Evolutionary conservation across 345 rosid genomes (phyloP), one percentile per base, ranked within the genome.

Genomic region (Citrus glauca): DNA sequence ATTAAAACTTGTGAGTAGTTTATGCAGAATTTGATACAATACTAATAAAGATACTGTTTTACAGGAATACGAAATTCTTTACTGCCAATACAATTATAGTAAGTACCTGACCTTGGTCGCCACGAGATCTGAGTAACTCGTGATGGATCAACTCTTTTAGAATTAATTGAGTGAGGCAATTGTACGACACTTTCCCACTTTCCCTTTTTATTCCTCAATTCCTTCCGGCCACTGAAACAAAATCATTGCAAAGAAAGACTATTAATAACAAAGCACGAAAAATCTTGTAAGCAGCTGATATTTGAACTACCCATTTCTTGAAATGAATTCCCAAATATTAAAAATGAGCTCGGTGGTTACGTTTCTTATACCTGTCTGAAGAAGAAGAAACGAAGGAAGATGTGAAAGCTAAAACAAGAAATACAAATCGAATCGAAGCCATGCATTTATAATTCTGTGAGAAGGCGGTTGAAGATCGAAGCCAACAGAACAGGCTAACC

Each of bases 51-150:
- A 77, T 17, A 19, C 27, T 2, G 4, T 61, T 60, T 57, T 10
- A 59, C 14, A 59, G 65, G 30, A 32, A 24, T 7, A 72, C 22
- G 1, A 37, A 38, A 7, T 73, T 53, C 60, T 61, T 42, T 17
- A 4, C 76, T 61, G 27, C 28, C 28, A 19, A 22, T 53, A 48
- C 17, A 45, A 28, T 20, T 20, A 1, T 65, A 33, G 27, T 11
- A 85, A 80, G 84, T 89, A 95, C 96, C 95, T 91, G 95, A 93
- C 99, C 99, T 95, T 88, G 98, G 99, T 82, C 63, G 90, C 98
- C 99, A 93, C 66, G 92, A 92, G 78, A 93, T 89, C 35, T 86
- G 92, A 73, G 87, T 76, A 33, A 90, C 97, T 77, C 85, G 89
- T 33, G 89, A 89, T 6, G 95, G 96, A 66, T 91, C 86, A 50